A percentile compares a stretch with the other conserved stretches of the same genome.
Conservation (phyloP, 768 basidiomycete species). For the Serendipita sp. region DNA sequence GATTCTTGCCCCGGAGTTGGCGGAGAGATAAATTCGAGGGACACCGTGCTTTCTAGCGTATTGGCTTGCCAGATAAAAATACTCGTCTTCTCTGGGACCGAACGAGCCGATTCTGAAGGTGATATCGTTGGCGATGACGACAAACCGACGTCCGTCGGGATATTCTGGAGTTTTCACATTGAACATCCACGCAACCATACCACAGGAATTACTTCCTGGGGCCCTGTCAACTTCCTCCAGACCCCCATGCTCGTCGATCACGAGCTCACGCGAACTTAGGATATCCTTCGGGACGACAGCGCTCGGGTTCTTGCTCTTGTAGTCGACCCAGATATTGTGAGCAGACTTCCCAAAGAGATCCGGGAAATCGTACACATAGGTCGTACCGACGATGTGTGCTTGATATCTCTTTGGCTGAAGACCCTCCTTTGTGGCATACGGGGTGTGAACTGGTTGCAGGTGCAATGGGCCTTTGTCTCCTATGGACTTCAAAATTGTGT, state of each 20-base stretch:
- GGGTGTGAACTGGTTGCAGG: slow-evolving; percentile 82
- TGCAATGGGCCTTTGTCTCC: slow-evolving; percentile 96
- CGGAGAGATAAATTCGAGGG: slow-evolving; percentile 94
- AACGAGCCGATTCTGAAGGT: slow-evolving; percentile 98
- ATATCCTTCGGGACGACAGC: slow-evolving; percentile 61
- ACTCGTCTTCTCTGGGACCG: slow-evolving; percentile 88
- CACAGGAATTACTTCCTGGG: slow-evolving; percentile 86
- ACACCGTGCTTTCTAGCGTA: slow-evolving; percentile 79
- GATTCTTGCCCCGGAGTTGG: slow-evolving; percentile 95
- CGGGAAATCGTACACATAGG: slow-evolving; percentile 98
- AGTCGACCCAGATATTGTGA: slow-evolving; percentile 79
- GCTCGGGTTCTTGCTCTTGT: slow-evolving; percentile 45
- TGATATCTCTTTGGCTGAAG: slow-evolving; percentile 98
- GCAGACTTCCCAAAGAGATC: slow-evolving; percentile 96
- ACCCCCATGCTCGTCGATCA: slow-evolving; percentile 85
- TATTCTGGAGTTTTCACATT: slow-evolving; percentile 84
- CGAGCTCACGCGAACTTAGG: slow-evolving; percentile 76
- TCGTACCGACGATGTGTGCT: slow-evolving; percentile 94
- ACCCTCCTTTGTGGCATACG: slow-evolving; percentile 95
- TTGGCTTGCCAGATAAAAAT: slow-evolving; percentile 88
- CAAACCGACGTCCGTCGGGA: slow-evolving; percentile 69
- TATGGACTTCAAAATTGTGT: slow-evolving; percentile 91
- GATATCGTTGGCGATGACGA: slow-evolving; percentile 95
- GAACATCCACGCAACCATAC: slow-evolving; percentile 98
- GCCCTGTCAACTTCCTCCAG: slow-evolving; percentile 81